Evolutionary conservation across 345 rosid species (phyloP).

Genomic region (Anacardium occidentale): DNA sequence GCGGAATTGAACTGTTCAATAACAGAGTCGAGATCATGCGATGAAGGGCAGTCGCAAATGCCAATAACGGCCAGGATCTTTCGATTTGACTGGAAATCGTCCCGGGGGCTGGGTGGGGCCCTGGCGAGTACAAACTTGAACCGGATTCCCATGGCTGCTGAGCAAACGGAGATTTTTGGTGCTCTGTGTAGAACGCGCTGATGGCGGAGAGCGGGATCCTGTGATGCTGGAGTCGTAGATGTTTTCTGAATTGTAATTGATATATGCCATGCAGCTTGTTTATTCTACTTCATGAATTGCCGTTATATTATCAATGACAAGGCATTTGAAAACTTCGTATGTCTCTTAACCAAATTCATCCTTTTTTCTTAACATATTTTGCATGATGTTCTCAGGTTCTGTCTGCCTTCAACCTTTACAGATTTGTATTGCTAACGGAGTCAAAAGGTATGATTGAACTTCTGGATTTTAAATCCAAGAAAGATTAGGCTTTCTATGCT

Average conservation of each 20-base stretch:
- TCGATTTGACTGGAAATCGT: slow-evolving; percentile 93
- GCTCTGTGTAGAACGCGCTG: slow-evolving; percentile 95
- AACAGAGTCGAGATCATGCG: slow-evolving; percentile 75
- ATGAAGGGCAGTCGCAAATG: slow-evolving; percentile 85
- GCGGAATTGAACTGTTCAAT: slow-evolving; percentile 54
- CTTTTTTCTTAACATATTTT: background rate
- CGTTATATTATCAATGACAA: background rate
- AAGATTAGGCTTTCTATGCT: slow-evolving; percentile 8
- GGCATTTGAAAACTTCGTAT: background rate
- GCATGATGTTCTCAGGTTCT: slow-evolving; percentile 53
- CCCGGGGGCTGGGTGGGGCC: slow-evolving; percentile 96
- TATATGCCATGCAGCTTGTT: background rate
- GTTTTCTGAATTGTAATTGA: background rate
- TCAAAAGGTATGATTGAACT: slow-evolving; percentile 50
- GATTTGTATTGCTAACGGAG: slow-evolving; percentile 60
- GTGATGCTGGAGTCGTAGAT: slow-evolving; percentile 44
- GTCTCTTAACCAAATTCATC: background rate
- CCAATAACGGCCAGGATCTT: slow-evolving; percentile 93
- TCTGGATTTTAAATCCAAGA: background rate
- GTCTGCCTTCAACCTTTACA: slow-evolving; percentile 82
- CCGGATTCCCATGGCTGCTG: slow-evolving; percentile 91
- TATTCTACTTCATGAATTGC: background rate
- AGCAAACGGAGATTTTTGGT: slow-evolving; percentile 95
- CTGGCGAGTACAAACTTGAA: slow-evolving; percentile 93
- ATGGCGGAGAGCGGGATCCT: slow-evolving; percentile 76